Conservation (phyloP, 73 alveolate species). For the Uronychia binucleata region DNA sequence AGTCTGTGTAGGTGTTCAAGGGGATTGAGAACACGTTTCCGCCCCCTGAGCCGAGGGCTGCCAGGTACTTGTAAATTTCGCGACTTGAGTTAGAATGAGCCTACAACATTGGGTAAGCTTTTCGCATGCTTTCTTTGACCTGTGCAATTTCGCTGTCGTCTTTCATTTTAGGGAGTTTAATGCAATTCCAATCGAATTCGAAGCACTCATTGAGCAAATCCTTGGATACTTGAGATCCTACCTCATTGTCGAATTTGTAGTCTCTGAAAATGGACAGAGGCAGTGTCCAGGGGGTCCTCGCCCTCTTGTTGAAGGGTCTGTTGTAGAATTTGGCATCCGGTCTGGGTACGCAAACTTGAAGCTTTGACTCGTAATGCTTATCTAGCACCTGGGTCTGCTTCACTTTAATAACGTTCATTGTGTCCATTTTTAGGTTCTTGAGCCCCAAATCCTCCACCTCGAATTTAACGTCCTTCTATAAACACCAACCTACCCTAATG, state of each 20-base stretch:
- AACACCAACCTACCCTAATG: too few relatives aligned
- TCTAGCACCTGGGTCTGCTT: slow-evolving; percentile 15
- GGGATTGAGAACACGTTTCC: slow-evolving; percentile 7
- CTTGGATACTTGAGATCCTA: too few relatives aligned
- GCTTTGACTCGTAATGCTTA: slow-evolving; percentile 17
- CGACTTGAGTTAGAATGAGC: too few relatives aligned
- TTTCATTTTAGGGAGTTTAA: slow-evolving; percentile 48
- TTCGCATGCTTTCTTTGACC: slow-evolving; percentile 20
- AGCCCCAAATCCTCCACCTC: neutral
- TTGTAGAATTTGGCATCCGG: slow-evolving; percentile 9
- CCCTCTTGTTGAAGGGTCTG: slow-evolving; percentile 22
- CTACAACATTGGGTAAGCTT: slow-evolving; percentile 29
- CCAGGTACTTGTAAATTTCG: slow-evolving; percentile 37
- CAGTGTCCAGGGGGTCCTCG: slow-evolving; percentile 53
- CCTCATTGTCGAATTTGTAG: slow-evolving; percentile 35
- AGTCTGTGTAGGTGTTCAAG: slow-evolving; percentile 6
- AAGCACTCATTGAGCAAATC: slow-evolving; percentile 30
- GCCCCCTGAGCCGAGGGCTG: slow-evolving; percentile 6
- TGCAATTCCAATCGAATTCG: slow-evolving; percentile 60
- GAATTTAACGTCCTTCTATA: neutral
- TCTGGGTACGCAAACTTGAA: slow-evolving; percentile 49
- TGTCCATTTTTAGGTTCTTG: neutral
- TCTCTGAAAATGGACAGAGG: slow-evolving; percentile 46
- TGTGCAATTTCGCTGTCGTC: slow-evolving; percentile 19
- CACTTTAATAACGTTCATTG: neutral